Evolutionary conservation across 768 basidiomycete species (phyloP).

Genomic region (Kwoniella europaea): DNA sequence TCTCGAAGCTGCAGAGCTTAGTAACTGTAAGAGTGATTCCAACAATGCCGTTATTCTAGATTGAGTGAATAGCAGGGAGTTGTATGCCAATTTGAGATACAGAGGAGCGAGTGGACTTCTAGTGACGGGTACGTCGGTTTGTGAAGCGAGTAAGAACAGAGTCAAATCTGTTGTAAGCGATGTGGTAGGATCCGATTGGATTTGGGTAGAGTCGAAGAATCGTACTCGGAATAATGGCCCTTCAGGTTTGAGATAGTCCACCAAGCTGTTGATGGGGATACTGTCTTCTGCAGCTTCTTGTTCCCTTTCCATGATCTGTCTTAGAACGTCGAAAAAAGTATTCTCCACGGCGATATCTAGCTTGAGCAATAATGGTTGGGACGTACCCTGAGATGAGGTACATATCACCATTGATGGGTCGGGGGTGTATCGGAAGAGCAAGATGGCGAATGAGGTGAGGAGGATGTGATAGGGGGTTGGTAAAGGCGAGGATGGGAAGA

Average conservation of each 20-base stretch:
- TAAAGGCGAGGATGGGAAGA: slow-evolving; percentile 39
- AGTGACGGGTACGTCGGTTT: slow-evolving; percentile 61
- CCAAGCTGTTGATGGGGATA: slow-evolving; percentile 78
- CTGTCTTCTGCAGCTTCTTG: slow-evolving; percentile 78
- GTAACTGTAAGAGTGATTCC: slow-evolving; percentile 80
- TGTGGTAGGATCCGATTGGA: slow-evolving; percentile 60
- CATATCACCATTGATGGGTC: slow-evolving; percentile 93
- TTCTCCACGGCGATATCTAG: slow-evolving; percentile 81
- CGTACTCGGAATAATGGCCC: slow-evolving; percentile 80
- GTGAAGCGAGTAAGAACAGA: slow-evolving; percentile 72
- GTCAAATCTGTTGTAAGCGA: slow-evolving; percentile 90
- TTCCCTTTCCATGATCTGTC: slow-evolving; percentile 82
- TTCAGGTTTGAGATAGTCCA: slow-evolving; percentile 65
- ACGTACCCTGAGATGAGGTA: slow-evolving; percentile 69
- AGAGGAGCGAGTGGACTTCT: slow-evolving; percentile 73
- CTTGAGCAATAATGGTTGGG: slow-evolving; percentile 79
- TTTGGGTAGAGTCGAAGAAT: slow-evolving; percentile 76
- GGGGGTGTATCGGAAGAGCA: slow-evolving; percentile 92
- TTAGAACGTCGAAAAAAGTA: slow-evolving; percentile 85
- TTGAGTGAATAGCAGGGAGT: slow-evolving; percentile 87
- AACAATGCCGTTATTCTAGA: slow-evolving; percentile 76
- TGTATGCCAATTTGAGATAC: slow-evolving; percentile 84
- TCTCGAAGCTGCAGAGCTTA: slow-evolving; percentile 66
- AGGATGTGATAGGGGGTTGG: slow-evolving; percentile 88
- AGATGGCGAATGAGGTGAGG: slow-evolving; percentile 85